A percentile compares a stretch with the other conserved stretches of the same genome.
Conservation (phyloP, 176 grass and related monocot species). For the Hsuehochloa calcarea region DNA sequence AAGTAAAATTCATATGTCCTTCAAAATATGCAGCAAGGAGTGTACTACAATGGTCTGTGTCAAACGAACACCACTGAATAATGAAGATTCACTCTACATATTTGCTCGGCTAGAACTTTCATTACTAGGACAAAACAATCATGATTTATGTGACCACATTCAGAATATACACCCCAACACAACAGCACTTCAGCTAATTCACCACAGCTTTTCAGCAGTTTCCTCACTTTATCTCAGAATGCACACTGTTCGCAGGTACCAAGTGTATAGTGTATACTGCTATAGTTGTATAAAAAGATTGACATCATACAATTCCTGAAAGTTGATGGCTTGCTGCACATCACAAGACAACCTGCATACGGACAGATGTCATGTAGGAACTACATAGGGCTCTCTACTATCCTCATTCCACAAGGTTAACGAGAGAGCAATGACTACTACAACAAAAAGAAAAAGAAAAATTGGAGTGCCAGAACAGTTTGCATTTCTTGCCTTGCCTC, state of each 20-base stretch:
- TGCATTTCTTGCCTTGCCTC: conserved; percentile 14
- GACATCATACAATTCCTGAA: not conserved
- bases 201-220: not conserved
- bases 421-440: not conserved
- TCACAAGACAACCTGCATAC: not conserved
- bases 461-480: not conserved
- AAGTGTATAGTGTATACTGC: conserved; percentile 2
- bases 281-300: not conserved
- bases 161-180: not conserved
- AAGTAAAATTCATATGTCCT: not conserved
- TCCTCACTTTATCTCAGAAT: not conserved
- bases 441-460: conserved; percentile 16
- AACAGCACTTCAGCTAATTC: not conserved
- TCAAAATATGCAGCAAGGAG: not conserved
- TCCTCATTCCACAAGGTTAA: conserved; percentile 37
- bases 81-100: not conserved
- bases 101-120: not conserved
- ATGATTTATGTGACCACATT: not conserved
- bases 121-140: not conserved
- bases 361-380: conserved; percentile 40
- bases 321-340: conserved; percentile 23
- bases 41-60: not conserved
- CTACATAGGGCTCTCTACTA: conserved; percentile 23
- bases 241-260: conserved; percentile 13
- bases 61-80: not conserved